Evolutionary conservation across 495 filamentous ascomycete species (phyloP).

Genomic region (Aspergillus bridgeri): DNA sequence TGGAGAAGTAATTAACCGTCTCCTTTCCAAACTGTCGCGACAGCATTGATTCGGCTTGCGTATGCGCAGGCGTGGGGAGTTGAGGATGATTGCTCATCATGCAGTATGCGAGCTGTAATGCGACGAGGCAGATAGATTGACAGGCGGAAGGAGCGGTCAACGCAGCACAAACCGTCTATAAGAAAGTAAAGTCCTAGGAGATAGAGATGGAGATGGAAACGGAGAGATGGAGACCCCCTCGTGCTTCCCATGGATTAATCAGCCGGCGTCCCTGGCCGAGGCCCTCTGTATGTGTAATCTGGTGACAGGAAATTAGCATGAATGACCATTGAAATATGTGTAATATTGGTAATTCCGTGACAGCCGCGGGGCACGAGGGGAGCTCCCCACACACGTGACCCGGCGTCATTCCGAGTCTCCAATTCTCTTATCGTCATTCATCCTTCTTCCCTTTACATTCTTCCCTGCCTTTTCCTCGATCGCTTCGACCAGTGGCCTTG

Average conservation of each 20-base stretch:
- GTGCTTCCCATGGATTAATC: conserved; percentile 8
- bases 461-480: background rate
- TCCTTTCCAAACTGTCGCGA: conserved; percentile 85
- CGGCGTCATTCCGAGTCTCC: conserved; percentile 19
- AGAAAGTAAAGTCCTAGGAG: too few relatives aligned
- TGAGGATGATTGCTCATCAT: conserved; percentile 33
- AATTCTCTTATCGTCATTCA: conserved; percentile 12
- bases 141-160: too few relatives aligned
- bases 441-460: too few relatives aligned
- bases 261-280: conserved; percentile 3
- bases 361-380: conserved; percentile 19
- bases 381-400: conserved; percentile 44
- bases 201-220: too few relatives aligned
- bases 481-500: background rate
- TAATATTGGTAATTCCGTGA: background rate
- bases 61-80: conserved; percentile 55
- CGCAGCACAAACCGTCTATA: background rate
- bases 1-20: conserved; percentile 92
- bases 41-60: conserved; percentile 76
- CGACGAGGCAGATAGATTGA: background rate
- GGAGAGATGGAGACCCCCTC: background rate
- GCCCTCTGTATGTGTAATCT: background rate
- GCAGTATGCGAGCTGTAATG: background rate
- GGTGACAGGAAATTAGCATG: background rate
- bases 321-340: background rate